Base-by-base conservation (phyloP, 768 basidiomycete species). In the Lyophyllum semitale region DNA sequence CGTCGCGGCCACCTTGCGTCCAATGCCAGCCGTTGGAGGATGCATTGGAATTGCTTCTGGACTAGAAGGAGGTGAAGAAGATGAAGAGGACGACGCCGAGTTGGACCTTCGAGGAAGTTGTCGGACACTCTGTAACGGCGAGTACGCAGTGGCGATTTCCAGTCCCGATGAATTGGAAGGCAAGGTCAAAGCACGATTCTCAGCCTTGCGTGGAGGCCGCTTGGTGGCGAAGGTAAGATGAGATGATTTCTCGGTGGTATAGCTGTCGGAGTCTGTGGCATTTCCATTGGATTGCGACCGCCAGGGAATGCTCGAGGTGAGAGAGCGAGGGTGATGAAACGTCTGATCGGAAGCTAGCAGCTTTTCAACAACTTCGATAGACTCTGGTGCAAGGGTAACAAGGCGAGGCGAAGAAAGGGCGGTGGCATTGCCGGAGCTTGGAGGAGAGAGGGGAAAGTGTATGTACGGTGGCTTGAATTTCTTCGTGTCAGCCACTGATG, bases 1-100 rank as follows among this genome's bases (percentile, higher is more conserved):
- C 5, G 87, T 85, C 11, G 87, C 90, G 1, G 91, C 91, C 29
- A 93, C 91, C 68, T 93, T 93, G 61, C 91, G 84, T 27, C 89
- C 87, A 45, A 86, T 88, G 18, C 84, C 85, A 38, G 73, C 64
- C 30, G 67, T 67, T 17, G 72, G 60, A 48, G 70, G 70, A 23
- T 66, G 69, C 15, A 67, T 59, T 4, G 64, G 63, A 30, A 63
- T 51, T 15, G 44, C 55, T 38, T 73, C 70, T 13, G 61, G 65
- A 48, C 66, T 64, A 17, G 71, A 66, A n/a, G 64, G 68, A n/a
- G 72, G 64, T 30, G 74, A 71, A 9, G 66, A 65, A 12, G 72
- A 73, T 1, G 74, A 73, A 29, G 66, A 62, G 2, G 70, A 67
- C 46, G 67, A 66, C 6, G 70, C 70, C 8, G 70, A 67, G 55